Evolutionary conservation across 257 asterid species (phyloP).

Genomic region (Solanum medicagineum): DNA sequence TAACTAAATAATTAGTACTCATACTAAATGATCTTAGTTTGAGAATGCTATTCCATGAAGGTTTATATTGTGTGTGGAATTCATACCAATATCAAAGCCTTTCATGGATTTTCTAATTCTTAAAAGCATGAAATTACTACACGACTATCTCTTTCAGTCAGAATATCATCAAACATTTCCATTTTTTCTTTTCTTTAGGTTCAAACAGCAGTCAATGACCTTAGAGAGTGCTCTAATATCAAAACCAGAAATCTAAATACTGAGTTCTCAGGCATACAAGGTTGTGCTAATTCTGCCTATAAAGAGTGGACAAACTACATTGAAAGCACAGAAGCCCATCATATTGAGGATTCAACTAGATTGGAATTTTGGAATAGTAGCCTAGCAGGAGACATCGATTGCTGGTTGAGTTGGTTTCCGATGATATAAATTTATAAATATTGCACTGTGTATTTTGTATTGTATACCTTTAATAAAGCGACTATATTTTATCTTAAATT

Average conservation of each 20-base stretch:
- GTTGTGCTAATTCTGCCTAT: constrained; percentile 13
- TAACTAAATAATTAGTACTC: neutral
- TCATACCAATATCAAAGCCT: neutral
- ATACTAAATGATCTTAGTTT: neutral
- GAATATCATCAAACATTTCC: neutral
- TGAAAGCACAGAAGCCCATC: constrained; percentile 8
- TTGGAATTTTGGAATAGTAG: constrained; percentile 13
- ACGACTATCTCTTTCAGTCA: neutral
- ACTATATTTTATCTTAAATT: neutral
- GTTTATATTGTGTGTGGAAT: neutral
- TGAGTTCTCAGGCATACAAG: constrained; percentile 21
- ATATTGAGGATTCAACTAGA: constrained; percentile 15
- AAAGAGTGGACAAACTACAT: constrained; percentile 21
- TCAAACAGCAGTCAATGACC: constrained; percentile 21
- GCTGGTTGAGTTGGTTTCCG: constrained; percentile 13
- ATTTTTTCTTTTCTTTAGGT: constrained; percentile 15
- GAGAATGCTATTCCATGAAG: neutral
- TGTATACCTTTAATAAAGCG: neutral
- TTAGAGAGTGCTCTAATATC: constrained; percentile 16
- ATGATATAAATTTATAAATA: neutral
- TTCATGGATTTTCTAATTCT: neutral
- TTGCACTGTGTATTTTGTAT: neutral
- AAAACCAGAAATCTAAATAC: constrained; percentile 13
- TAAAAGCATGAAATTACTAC: neutral
- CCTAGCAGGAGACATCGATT: constrained; percentile 20